phyloP scores from a whole-genome alignment of 805 yeast genomes.

The Starmerella floris region DNA sequence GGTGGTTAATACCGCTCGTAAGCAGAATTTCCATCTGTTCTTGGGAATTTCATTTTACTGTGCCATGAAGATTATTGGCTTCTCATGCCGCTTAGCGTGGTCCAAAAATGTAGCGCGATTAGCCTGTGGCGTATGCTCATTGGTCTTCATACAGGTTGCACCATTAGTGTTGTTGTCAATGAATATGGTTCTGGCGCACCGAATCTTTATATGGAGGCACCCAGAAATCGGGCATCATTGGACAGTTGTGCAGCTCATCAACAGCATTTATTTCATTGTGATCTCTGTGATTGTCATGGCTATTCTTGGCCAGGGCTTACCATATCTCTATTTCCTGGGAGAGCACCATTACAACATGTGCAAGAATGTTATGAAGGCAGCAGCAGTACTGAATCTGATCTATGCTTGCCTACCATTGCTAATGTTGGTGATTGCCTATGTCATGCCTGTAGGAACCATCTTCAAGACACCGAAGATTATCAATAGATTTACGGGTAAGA shows the following conservation, averaged over 20 bases:
- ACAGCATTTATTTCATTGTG: conserved; percentile 40
- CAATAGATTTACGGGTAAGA: conserved; percentile 16
- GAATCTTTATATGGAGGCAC: conserved; percentile 65
- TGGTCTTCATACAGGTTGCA: conserved; percentile 44
- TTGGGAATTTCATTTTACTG: conserved; percentile 44
- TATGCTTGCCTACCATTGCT: conserved; percentile 43
- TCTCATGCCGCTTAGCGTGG: conserved; percentile 47
- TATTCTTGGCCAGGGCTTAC: conserved; percentile 47
- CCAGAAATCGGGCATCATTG: conserved; percentile 50
- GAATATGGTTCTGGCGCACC: conserved; percentile 54
- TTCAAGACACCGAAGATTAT: conserved; percentile 17
- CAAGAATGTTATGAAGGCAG: conserved; percentile 41
- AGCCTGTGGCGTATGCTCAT: conserved; percentile 42
- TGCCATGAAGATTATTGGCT: conserved; percentile 44
- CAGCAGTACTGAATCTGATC: conserved; percentile 34
- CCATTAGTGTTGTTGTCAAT: conserved; percentile 45
- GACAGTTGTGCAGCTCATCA: conserved; percentile 40
- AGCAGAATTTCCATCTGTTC: conserved; percentile 47
- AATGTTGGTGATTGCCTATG: conserved; percentile 40
- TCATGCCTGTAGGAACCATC: conserved; percentile 42
- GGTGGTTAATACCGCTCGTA: conserved; percentile 36
- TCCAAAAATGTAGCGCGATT: conserved; percentile 37
- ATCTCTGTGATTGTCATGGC: conserved; percentile 53
- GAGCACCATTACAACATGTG: conserved; percentile 37
- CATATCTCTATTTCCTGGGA: conserved; percentile 44